These are phyloP conservation scores for Hypoxylon sp. DNA, from an alignment of 2,329 filamentous ascomycete genomes.

Conservation along the genomic window DNA sequence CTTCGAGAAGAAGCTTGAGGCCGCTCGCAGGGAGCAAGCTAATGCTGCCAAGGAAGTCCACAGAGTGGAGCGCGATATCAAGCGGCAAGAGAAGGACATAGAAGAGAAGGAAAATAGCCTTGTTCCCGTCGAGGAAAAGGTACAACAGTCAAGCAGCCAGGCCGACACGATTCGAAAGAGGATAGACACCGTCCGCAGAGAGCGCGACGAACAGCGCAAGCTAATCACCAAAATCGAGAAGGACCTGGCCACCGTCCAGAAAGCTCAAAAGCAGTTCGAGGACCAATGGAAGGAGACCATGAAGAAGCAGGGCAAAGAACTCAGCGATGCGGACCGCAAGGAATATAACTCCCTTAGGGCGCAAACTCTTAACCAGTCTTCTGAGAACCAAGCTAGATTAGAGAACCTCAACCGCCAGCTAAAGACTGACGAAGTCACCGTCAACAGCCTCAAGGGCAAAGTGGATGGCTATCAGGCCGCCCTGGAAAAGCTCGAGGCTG, in stretches of 20 bases:
- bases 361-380: slow-evolving; percentile 84
- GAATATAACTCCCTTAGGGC: slow-evolving; percentile 87
- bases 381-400: slow-evolving; percentile 80
- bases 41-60: slow-evolving; percentile 77
- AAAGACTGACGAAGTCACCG: slow-evolving; percentile 90
- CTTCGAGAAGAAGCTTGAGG: slow-evolving; percentile 80
- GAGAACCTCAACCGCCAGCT: slow-evolving; percentile 88
- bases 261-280: slow-evolving; percentile 88
- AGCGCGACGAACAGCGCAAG: slow-evolving; percentile 74
- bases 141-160: slow-evolving; percentile 77
- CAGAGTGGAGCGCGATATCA: slow-evolving; percentile 86
- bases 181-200: slow-evolving; percentile 75
- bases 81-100: slow-evolving; percentile 83
- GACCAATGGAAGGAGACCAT: slow-evolving; percentile 84
- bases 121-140: slow-evolving; percentile 91
- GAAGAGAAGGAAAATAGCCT: slow-evolving; percentile 86
- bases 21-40: slow-evolving; percentile 83
- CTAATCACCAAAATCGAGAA: slow-evolving; percentile 79
- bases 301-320: slow-evolving; percentile 84
- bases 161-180: slow-evolving; percentile 72
- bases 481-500: slow-evolving; percentile 75
- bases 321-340: slow-evolving; percentile 85
- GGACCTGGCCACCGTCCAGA: slow-evolving; percentile 84
- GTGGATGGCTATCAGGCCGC: slow-evolving; percentile 80
- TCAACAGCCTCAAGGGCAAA: slow-evolving; percentile 87